A percentile compares a stretch with the other conserved stretches of the same genome.
Evolutionary conservation across 2,329 filamentous ascomycete species (phyloP).

Genomic region (Colletotrichum sp.): DNA sequence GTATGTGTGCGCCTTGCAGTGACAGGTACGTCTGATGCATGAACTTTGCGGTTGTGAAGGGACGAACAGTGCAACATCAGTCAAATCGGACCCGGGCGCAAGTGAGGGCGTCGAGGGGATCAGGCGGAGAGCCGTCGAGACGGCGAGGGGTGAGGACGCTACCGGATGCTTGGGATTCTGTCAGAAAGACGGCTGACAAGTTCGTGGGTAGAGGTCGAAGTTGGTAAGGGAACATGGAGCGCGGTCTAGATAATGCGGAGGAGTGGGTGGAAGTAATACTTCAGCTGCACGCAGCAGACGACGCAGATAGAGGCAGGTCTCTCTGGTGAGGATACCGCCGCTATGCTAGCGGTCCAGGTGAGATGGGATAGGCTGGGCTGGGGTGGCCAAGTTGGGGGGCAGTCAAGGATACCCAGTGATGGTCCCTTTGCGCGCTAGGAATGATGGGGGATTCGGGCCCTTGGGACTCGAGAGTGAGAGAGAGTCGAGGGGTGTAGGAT

Average conservation of each 20-base stretch:
- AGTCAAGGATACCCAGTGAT: constrained; percentile 13
- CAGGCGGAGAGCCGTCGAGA: background rate
- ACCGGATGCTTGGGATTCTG: background rate
- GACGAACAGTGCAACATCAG: constrained; percentile 20
- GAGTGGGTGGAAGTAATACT: constrained; percentile 20
- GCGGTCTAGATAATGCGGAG: constrained; percentile 2
- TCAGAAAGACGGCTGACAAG: background rate
- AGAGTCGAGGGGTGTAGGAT: constrained; percentile 2
- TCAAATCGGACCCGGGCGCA: background rate
- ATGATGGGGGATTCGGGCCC: constrained; percentile 12
- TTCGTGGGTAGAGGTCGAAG: background rate
- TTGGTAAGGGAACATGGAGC: background rate
- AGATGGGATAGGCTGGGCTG: constrained; percentile 10
- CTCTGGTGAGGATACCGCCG: constrained; percentile 16
- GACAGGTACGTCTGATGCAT: constrained; percentile 31
- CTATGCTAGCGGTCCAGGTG: background rate
- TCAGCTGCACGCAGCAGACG: constrained; percentile 12
- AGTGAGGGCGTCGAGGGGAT: background rate
- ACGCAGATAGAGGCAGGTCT: constrained; percentile 11
- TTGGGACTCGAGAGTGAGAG: background rate
- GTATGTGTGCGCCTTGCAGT: constrained; percentile 21
- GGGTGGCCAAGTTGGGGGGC: constrained; percentile 15
- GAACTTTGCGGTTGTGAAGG: constrained; percentile 27
- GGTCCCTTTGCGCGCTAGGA: constrained; percentile 8
- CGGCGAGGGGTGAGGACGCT: background rate